A percentile compares a stretch with the other conserved stretches of the same genome.
These are phyloP conservation scores for Cokeromyces recurvatus DNA, from an alignment of 371 early-diverging fungal genomes.

Conservation along the genomic window DNA sequence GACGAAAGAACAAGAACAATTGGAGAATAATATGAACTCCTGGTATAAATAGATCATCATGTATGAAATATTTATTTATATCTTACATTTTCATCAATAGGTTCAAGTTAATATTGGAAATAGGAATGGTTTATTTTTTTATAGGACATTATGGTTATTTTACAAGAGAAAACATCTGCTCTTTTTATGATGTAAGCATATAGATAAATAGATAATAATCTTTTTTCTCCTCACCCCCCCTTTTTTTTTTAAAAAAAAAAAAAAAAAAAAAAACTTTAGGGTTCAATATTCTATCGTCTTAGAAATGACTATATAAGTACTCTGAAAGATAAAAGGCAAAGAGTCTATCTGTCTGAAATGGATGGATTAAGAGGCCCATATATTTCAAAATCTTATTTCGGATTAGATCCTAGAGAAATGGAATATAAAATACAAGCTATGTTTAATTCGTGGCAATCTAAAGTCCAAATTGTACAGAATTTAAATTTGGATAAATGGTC, in stretches of 20 bases:
- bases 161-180: conserved; percentile 22
- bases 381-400: background rate
- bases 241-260: background rate
- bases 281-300: conserved; percentile 19
- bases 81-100: conserved; percentile 7
- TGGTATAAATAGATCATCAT: conserved; percentile 4
- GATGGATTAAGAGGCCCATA: conserved; percentile 10
- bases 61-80: background rate
- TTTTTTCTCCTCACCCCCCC: background rate
- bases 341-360: no score
- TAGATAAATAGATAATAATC: background rate
- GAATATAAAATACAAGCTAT: background rate
- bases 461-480: background rate
- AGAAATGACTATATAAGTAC: conserved; percentile 2
- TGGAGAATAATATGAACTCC: conserved; percentile 8
- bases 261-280: conserved; percentile 8
- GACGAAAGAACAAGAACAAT: conserved; percentile 23
- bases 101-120: conserved; percentile 19
- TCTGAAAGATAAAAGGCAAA: conserved; percentile 1
- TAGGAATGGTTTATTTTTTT: conserved; percentile 30
- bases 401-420: background rate
- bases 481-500: conserved; percentile 12
- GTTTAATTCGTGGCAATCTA: conserved; percentile 1
- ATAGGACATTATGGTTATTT: conserved; percentile 28
- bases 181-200: conserved; percentile 34